Evolutionary conservation across 495 filamentous ascomycete genomes (phyloP), one percentile per base, ranked within the genome.

Genomic region (Daldinia loculata): DNA sequence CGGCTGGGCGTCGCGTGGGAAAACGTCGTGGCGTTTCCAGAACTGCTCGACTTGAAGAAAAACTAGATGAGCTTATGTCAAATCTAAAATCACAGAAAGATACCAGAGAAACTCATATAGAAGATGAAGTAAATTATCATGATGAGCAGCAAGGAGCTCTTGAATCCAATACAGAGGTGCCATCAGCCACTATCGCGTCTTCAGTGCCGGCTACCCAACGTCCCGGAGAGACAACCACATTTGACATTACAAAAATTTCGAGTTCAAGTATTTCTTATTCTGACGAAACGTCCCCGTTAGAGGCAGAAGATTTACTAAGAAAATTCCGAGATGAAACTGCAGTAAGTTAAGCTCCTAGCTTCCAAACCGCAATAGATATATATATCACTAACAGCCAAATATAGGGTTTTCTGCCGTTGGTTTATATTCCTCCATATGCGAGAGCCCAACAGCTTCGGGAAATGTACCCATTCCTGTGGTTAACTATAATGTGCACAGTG

Each of bases 21-120:
- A 41, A 41, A 41, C 39, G 39, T 11, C 39, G 39, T 8, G 39
- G 39, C n/a, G n/a, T 3, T 41, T 41, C 39, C 7, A 41, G 39
- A 17, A 17, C 77, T 0, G 77, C 76, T 12, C 81, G 82, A 34
- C 78, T 87, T 3, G 85, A 87, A 65, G 82, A 81, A 41, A 87
- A 86, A 65, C 78, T 87, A 50, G 84, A 87, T 52, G 80, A 78
- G 57, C 78, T 88, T 36, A 81, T 85, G 26, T 81, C 81, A 14
- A 67, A 83, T 2, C 71, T 88, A 12, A 79, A 83, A 51, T 71
- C 77, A 12, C 76, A 71, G 32, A 61, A 63, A 45, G 69, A 41
- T 9, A 30, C 26, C 27, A 38, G 22, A 58, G 29, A 38, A 43
- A 66, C 59, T 12, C 67, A 69, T 45, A 69, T 77, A 26, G 67